A percentile compares a stretch with the other conserved stretches of the same genome.
These are phyloP conservation scores for Medicago arabica DNA, from an alignment of 306 rosid species.

Conservation along the genomic window DNA sequence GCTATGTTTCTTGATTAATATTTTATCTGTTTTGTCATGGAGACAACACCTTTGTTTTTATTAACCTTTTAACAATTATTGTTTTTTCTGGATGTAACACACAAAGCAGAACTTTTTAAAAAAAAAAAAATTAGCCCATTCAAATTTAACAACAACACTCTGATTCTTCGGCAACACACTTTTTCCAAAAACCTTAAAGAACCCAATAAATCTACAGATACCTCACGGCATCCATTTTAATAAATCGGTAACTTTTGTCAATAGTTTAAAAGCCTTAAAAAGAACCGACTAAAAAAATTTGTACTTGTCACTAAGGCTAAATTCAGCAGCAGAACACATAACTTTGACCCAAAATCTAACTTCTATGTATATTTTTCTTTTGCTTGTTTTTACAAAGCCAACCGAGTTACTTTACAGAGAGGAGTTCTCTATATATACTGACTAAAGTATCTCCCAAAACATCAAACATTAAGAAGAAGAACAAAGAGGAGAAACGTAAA, in stretches of 20 bases:
- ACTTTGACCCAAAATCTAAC: not conserved
- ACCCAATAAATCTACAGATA: no score
- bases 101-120: not conserved
- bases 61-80: not conserved
- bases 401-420: not conserved
- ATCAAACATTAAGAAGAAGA: not conserved
- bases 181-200: no score
- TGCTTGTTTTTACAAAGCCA: not conserved
- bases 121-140: no score
- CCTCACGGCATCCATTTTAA: no score
- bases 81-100: not conserved
- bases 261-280: no score
- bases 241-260: no score
- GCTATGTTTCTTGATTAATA: not conserved
- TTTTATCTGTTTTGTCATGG: not conserved
- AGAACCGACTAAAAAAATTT: not conserved
- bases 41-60: not conserved
- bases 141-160: no score
- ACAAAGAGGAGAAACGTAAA: not conserved
- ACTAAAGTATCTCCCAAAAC: not conserved
- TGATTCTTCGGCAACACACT: no score
- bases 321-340: not conserved
- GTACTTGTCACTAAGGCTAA: no score
- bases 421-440: conserved; percentile 7
- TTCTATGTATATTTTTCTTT: not conserved